Conservation (phyloP, 257 asterid species). For the Solanum sejunctum region DNA sequence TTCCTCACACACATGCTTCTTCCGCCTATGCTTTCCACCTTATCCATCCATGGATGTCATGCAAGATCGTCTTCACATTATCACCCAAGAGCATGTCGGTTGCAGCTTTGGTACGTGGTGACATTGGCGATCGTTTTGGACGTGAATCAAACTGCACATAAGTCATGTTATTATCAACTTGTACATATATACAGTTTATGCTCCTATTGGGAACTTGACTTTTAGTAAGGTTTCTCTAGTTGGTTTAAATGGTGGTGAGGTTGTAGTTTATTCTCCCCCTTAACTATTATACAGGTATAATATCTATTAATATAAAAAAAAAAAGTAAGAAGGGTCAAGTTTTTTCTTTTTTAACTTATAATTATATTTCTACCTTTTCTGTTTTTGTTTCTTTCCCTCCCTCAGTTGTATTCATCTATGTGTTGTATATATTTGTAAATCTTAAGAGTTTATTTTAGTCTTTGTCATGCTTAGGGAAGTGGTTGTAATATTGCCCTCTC, state of each 20-base stretch:
- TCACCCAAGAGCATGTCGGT: constrained; percentile 85
- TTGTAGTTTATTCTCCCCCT: constrained; percentile 11
- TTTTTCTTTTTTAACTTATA: not conserved
- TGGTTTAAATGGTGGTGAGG: constrained; percentile 7
- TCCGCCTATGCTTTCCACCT: constrained; percentile 70
- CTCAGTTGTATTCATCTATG: not conserved
- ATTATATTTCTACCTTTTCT: not conserved
- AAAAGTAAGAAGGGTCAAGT: not conserved
- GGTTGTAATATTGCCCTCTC: not conserved
- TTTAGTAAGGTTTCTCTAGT: constrained; percentile 2
- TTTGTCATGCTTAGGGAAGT: not conserved
- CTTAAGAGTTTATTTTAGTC: not conserved
- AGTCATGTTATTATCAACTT: constrained; percentile 2
- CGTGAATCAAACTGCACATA: constrained; percentile 31
- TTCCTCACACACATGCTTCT: constrained; percentile 92
- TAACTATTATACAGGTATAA: constrained; percentile 19
- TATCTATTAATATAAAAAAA: not conserved
- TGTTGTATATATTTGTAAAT: not conserved
- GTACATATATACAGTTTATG: not conserved
- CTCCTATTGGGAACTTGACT: constrained; percentile 2
- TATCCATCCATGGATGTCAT: constrained; percentile 38
- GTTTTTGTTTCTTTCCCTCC: not conserved
- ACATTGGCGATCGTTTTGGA: constrained; percentile 5
- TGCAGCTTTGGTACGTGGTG: constrained; percentile 95
- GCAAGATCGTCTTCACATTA: constrained; percentile 47